Conservation (phyloP, 139 green algal genomes). For the Bryopsis sp. region DNA sequence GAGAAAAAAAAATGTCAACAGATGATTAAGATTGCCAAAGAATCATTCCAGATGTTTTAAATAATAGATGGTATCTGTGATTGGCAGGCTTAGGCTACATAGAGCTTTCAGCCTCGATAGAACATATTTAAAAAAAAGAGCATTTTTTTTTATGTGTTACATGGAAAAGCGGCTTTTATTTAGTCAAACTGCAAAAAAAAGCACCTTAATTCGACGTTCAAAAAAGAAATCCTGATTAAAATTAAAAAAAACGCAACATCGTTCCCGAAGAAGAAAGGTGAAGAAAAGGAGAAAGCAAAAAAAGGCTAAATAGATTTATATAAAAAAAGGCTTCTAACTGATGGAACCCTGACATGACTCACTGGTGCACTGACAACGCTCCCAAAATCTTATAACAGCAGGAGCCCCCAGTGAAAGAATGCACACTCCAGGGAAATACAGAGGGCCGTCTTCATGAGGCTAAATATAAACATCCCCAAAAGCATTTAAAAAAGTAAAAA, state of each 20-base stretch:
- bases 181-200: too few relatives aligned
- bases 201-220: too few relatives aligned
- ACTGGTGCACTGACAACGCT: slow-evolving; percentile 14
- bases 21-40: background rate
- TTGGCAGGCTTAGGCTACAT: background rate
- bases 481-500: background rate
- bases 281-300: too few relatives aligned
- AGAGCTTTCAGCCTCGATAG: background rate
- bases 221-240: too few relatives aligned
- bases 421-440: slow-evolving; percentile 43
- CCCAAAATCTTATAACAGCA: slow-evolving; percentile 49
- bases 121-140: background rate
- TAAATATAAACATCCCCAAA: slow-evolving; percentile 16
- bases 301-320: background rate
- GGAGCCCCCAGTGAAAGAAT: slow-evolving; percentile 48
- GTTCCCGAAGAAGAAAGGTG: background rate
- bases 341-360: background rate
- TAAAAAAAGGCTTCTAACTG: background rate
- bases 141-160: too few relatives aligned
- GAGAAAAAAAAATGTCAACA: background rate
- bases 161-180: too few relatives aligned
- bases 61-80: background rate
- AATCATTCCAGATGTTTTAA: background rate
- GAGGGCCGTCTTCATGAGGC: slow-evolving; percentile 52
- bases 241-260: too few relatives aligned